Conservation (phyloP, 805 yeast genomes). For the Cyberlindnera xylosilytica region DNA sequence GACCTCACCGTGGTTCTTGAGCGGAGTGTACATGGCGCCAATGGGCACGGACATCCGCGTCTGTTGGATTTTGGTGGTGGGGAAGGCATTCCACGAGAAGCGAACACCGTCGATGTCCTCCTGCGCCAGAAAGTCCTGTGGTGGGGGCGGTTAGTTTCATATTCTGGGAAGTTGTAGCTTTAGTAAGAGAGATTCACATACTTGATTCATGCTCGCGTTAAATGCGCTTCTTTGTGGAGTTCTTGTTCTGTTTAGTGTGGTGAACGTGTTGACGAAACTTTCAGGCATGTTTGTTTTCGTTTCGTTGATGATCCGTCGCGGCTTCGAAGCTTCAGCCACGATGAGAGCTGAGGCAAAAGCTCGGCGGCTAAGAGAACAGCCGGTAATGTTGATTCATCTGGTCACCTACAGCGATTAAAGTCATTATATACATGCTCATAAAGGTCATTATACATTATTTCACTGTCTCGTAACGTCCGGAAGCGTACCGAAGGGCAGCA, state of each 20-base stretch:
- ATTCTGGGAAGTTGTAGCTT: too few species aligned
- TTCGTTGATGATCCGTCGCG: too few species aligned
- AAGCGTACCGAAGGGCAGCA: conserved; percentile 70
- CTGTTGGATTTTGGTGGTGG: conserved; percentile 51
- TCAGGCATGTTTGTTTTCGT: not conserved
- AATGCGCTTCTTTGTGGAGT: not conserved
- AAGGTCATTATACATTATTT: not conserved
- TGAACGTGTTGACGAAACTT: not conserved
- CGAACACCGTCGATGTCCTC: conserved; percentile 51
- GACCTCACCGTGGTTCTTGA: conserved; percentile 42
- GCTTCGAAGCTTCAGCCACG: too few species aligned
- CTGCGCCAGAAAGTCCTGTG: conserved; percentile 13
- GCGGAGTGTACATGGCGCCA: conserved; percentile 58
- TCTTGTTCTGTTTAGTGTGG: not conserved
- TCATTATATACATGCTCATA: not conserved
- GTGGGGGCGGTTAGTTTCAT: not conserved
- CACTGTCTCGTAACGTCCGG: conserved; percentile 66
- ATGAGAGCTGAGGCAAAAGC: too few species aligned
- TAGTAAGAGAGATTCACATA: not conserved
- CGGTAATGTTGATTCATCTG: too few species aligned
- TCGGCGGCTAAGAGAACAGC: too few species aligned
- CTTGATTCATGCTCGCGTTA: not conserved
- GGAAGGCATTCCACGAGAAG: conserved; percentile 59
- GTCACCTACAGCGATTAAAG: not conserved
- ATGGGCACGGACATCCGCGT: conserved; percentile 51